Evolutionary conservation across 257 asterid species (phyloP), one percentile per base, ranked within the genome.

Genomic region (Solanum rostratum): DNA sequence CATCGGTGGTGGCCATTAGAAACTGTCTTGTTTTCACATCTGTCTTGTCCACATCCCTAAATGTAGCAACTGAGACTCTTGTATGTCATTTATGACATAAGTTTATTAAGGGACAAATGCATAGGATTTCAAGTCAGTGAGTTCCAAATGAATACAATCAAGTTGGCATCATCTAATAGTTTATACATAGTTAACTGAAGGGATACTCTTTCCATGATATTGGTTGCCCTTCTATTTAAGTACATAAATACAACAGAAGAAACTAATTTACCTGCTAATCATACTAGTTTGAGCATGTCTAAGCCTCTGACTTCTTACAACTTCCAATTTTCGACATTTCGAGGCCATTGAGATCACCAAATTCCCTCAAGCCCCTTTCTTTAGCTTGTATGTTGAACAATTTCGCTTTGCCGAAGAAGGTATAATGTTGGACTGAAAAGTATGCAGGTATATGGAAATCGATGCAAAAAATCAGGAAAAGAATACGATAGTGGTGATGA

Each of bases 241-340:
- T 39, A 70, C 54, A 20, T 43, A 69, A 70, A 70, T 19, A 70
- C 79, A 41, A 76, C 82, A 15, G 62, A 76, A 76, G n/a, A 53
- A 27, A 49, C 27, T 76, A 49, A 76, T 45, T 15, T 49, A 49
- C 15, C 62, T 76, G 18, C 24, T 76, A n/a, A n/a, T n/a, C n/a
- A n/a, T n/a, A n/a, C n/a, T n/a, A n/a, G n/a, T n/a, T n/a, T n/a
- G 39, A 52, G 62, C 62, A 76, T 76, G 82, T 76, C 89, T 84
- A 84, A 91, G 71, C 83, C 93, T 43, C 90, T 85, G 27, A 88
- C 85, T 59, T 88, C 90, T 22, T 92, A 76, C 86, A 91, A 57
- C 95, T 93, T 39, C 97, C 97, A 11, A 85, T 88, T 27, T 62
- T 93, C 20, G 95, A 93, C 80, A 85, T 93, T 52, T 92, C 94